Base-by-base conservation (phyloP, 2,329 filamentous ascomycete species). In the Apiospora hydei region DNA sequence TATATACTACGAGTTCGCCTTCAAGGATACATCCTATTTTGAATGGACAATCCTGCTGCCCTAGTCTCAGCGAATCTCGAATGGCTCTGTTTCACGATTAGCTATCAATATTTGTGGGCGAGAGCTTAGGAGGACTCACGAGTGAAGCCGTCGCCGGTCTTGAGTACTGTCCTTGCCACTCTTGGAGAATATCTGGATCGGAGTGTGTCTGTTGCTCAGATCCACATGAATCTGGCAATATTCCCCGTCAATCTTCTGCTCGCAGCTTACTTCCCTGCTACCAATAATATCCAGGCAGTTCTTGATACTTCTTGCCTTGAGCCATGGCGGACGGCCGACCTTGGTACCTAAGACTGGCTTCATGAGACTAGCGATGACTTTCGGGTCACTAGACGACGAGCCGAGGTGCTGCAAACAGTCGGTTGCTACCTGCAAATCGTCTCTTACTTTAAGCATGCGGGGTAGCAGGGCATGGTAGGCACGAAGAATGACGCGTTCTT, bases 181-280 rank as follows among this genome's bases (percentile, higher is more conserved):
- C 80, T 98, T 98, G 13, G 94, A 97, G 79, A 96, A 98, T 43
- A 98, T 96, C 74, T 92, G 91, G 41, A 97, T 90, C 67, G 86
- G 88, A 0, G 87, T 78, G 0, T 72, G 79, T 67, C 18, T 71
- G 69, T 88, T 89, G 11, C 84, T 84, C 8, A 93, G 83, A 77
- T 97, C 90, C 51, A 98, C 84, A 77, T 98, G 95, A 43, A 98
- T 90, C 80, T 98, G 95, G 76, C 94, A 97, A 76, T 96, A 98
- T 81, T 98, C 95, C 16, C 93, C 94, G 77, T 97, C 94, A 73
- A 97, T 90, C 79, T 97, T 97, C 69, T 91, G 87, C 80, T 97
- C 94, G 34, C 94, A 87, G 72, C 92, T 93, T 88, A 95, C 90
- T 16, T 83, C 88, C 21, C 88, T 38, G 84, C 0, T 86, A 85